phyloP scores from a whole-genome alignment of 169 alveolate genomes.

The Cytauxzoon felis region DNA sequence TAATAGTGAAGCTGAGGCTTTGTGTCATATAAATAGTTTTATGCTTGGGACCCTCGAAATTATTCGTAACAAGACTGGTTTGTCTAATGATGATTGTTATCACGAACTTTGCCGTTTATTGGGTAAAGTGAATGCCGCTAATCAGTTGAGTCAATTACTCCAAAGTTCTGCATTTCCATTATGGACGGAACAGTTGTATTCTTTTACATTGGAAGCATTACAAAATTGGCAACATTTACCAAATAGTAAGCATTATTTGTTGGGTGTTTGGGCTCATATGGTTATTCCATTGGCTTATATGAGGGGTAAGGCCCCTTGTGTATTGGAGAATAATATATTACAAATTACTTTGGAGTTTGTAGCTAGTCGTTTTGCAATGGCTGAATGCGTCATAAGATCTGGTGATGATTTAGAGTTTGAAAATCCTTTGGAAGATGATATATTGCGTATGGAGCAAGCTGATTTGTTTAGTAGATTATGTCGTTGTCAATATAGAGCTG shows the following conservation, averaged over 20 bases:
- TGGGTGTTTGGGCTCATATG: slow-evolving; percentile 90
- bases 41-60: slow-evolving; percentile 84
- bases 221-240: slow-evolving; percentile 84
- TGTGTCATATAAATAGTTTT: slow-evolving; percentile 76
- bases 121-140: slow-evolving; percentile 87
- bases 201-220: slow-evolving; percentile 84
- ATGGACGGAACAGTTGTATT: slow-evolving; percentile 86
- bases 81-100: slow-evolving; percentile 83
- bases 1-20: slow-evolving; percentile 81
- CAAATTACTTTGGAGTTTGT: slow-evolving; percentile 75
- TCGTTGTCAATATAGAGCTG: slow-evolving; percentile 69
- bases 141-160: slow-evolving; percentile 78
- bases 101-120: slow-evolving; percentile 88
- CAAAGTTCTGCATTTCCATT: slow-evolving; percentile 76
- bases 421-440: slow-evolving; percentile 67
- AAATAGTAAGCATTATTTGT: slow-evolving; percentile 87
- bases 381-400: slow-evolving; percentile 70
- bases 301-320: slow-evolving; percentile 79
- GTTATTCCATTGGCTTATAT: slow-evolving; percentile 81
- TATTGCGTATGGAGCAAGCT: slow-evolving; percentile 75
- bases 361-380: slow-evolving; percentile 73
- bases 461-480: slow-evolving; percentile 76
- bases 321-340: slow-evolving; percentile 73
- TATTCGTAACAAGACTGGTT: slow-evolving; percentile 82
- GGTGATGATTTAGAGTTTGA: slow-evolving; percentile 59